These are phyloP conservation scores for Diaporthe batatas DNA, from an alignment of 2,329 filamentous ascomycete species.

Conservation along the genomic window DNA sequence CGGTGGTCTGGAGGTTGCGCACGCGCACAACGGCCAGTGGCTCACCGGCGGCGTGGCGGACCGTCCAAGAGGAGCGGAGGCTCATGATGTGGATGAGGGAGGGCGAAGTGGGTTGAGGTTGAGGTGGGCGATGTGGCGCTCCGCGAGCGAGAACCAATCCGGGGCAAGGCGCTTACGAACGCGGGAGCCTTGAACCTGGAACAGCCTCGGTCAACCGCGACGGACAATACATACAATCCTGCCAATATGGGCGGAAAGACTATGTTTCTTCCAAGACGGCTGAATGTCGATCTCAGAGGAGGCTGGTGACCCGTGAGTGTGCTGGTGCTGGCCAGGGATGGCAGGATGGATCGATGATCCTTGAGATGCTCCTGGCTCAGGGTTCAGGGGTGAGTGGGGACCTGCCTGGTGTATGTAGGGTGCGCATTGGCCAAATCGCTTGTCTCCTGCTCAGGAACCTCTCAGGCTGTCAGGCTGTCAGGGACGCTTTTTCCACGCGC, in stretches of 20 bases:
- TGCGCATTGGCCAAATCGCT: not conserved
- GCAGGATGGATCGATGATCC: slow-evolving; percentile 25
- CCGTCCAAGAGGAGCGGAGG: slow-evolving; percentile 54
- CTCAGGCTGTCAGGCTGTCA: too few species aligned
- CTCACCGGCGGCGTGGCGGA: slow-evolving; percentile 57
- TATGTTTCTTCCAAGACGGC: slow-evolving; percentile 19
- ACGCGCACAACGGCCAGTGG: slow-evolving; percentile 70
- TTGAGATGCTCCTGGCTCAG: not conserved
- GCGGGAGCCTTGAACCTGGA: slow-evolving; percentile 3
- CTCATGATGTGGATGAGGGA: slow-evolving; percentile 29
- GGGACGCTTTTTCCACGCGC: not conserved
- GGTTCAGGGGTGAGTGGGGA: slow-evolving; percentile 31
- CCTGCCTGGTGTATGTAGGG: not conserved
- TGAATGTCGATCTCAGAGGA: slow-evolving; percentile 34
- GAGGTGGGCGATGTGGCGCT: not conserved
- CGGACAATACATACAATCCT: not conserved
- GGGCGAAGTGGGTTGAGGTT: not conserved
- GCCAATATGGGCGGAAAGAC: not conserved
- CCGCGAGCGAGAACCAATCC: not conserved
- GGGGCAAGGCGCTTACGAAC: not conserved
- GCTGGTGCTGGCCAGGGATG: slow-evolving; percentile 8
- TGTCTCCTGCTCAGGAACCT: not conserved
- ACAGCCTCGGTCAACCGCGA: not conserved
- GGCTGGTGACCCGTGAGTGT: slow-evolving; percentile 21
- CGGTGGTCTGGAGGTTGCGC: slow-evolving; percentile 70